phyloP scores from a whole-genome alignment of 2,329 filamentous ascomycete species.

The Sporothrix pseudoabietina region DNA sequence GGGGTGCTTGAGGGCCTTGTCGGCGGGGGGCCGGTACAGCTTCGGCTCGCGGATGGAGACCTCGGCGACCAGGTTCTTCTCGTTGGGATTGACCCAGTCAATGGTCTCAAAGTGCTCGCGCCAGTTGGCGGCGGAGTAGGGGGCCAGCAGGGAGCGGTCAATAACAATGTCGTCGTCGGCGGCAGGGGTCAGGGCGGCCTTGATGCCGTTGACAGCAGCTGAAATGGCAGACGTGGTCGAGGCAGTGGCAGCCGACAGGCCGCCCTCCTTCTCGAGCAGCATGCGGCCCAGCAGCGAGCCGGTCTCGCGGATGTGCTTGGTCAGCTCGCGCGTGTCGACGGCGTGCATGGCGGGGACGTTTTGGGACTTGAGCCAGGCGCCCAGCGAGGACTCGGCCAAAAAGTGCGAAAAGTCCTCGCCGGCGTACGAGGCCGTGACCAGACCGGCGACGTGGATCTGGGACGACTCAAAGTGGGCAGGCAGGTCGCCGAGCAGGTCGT shows the following conservation, averaged over 20 bases:
- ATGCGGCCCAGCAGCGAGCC: constrained; percentile 96
- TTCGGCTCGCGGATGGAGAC: constrained; percentile 88
- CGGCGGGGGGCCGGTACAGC: constrained; percentile 75
- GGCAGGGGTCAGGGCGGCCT: background rate
- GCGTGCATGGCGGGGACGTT: constrained; percentile 92
- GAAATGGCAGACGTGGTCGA: background rate
- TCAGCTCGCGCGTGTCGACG: constrained; percentile 89
- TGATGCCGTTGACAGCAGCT: background rate
- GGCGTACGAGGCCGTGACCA: constrained; percentile 87
- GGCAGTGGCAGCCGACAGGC: constrained; percentile 38
- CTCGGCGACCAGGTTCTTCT: constrained; percentile 88
- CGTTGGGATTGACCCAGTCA: constrained; percentile 90
- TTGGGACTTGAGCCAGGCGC: constrained; percentile 95
- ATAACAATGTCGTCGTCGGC: constrained; percentile 1
- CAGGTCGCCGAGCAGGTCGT: constrained; percentile 80
- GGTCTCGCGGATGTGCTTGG: constrained; percentile 89
- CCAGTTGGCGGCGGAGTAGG: constrained; percentile 47
- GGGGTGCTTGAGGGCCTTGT: constrained; percentile 74
- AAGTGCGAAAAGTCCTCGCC: constrained; percentile 96
- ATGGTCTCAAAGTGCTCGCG: constrained; percentile 71
- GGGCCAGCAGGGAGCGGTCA: constrained; percentile 39
- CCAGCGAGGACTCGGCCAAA: constrained; percentile 85
- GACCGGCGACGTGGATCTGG: constrained; percentile 89
- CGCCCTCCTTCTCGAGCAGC: constrained; percentile 68
- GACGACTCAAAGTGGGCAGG: constrained; percentile 92